phyloP scores from a whole-genome alignment of 1,284 basidiomycete genomes.

The Ceratobasidium sp. region DNA sequence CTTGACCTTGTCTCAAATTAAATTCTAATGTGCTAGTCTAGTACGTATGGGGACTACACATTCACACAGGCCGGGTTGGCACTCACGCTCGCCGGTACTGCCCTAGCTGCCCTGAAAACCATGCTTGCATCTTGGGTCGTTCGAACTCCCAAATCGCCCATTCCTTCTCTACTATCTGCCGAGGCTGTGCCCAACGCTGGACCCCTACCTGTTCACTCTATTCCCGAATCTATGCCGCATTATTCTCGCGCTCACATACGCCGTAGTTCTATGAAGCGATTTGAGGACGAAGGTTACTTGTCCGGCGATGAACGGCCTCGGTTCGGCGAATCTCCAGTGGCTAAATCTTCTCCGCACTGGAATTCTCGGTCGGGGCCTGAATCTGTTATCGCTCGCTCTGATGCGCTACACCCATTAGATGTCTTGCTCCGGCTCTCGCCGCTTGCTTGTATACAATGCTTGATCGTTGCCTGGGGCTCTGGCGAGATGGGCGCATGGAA shows the following conservation, averaged over 20 bases:
- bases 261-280: background rate
- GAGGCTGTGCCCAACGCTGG: background rate
- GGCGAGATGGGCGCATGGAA: conserved; percentile 79
- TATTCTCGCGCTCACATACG: conserved; percentile 3
- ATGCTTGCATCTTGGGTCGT: conserved; percentile 72
- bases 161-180: background rate
- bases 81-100: conserved; percentile 84
- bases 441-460: conserved; percentile 86
- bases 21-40: conserved; percentile 48
- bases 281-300: conserved; percentile 22
- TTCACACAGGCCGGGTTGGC: conserved; percentile 82
- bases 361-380: background rate
- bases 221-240: background rate
- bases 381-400: background rate
- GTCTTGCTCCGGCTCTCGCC: conserved; percentile 85
- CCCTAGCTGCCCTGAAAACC: conserved; percentile 90
- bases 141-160: conserved; percentile 61
- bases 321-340: background rate
- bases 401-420: conserved; percentile 81
- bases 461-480: conserved; percentile 73
- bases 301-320: conserved; percentile 1
- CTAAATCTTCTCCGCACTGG: background rate
- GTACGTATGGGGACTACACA: conserved; percentile 91
- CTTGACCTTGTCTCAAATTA: conserved; percentile 6
- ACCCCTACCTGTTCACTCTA: background rate